Conservation (phyloP, 768 basidiomycete species). For the Phylloporus rhodoxanthus region DNA sequence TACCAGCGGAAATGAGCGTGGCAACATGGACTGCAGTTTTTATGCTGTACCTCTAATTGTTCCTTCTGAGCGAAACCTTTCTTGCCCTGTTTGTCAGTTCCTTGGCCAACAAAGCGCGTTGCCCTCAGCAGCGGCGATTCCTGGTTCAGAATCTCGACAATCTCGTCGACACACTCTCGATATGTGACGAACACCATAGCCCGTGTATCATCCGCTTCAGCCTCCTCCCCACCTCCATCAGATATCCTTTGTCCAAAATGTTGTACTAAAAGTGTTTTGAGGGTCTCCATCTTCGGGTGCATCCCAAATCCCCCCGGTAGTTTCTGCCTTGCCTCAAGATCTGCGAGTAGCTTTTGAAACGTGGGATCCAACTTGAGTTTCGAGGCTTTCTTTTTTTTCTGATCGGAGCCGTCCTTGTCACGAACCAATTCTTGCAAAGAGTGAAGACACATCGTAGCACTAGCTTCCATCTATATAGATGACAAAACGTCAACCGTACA, state of each 20-base stretch:
- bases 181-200: constrained; percentile 96
- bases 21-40: neutral
- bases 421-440: constrained; percentile 48
- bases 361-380: constrained; percentile 48
- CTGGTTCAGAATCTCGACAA: constrained; percentile 71
- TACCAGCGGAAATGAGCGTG: constrained; percentile 28
- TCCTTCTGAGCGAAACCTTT: constrained; percentile 89
- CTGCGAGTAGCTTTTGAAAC: constrained; percentile 61
- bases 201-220: constrained; percentile 41
- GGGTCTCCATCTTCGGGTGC: constrained; percentile 91
- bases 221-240: constrained; percentile 34
- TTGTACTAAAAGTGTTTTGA: constrained; percentile 66
- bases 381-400: constrained; percentile 36
- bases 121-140: constrained; percentile 77
- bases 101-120: constrained; percentile 87
- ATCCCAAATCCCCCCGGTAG: constrained; percentile 44
- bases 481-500: neutral
- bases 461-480: constrained; percentile 66
- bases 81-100: constrained; percentile 74
- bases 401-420: constrained; percentile 30
- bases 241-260: constrained; percentile 55
- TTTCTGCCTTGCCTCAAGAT: constrained; percentile 55
- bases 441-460: constrained; percentile 70
- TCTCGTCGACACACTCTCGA: constrained; percentile 85
- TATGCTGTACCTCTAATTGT: constrained; percentile 69